Base-by-base conservation (phyloP, 129 eudicot species). In the Solidago caesia region DNA sequence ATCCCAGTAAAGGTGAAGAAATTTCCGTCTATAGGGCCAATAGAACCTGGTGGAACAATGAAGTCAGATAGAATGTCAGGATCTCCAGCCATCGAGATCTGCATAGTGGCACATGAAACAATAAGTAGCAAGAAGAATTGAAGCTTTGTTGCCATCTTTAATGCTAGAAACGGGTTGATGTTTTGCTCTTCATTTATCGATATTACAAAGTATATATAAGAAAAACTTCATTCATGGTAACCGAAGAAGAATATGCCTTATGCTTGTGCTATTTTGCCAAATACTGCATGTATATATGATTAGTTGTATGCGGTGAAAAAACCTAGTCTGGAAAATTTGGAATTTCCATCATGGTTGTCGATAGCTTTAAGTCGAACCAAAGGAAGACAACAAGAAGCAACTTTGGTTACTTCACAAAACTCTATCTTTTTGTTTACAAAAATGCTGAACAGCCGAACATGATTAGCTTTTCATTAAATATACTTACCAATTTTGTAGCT, bases 1-100 rank as follows among this genome's bases (percentile, higher is more conserved):
- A 74, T 74, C 5, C 71, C 79, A 9, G 79, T 74, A 51, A 62
- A 74, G 11, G 79, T 74, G 60, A 74, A 74, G 62, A 63, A 64
- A 63, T n/a, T 74, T 63, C 64, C 71, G 16, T 48, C 71, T 14
- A 74, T 4, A 6, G 79, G 63, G 25, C 58, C 39, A n/a, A 2
- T 1, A 4, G 9, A 1, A 47, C 0, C 1, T 5, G 79, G 79
- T 47, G 79, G 79, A 12, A 26, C 44, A 3, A 74, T 39, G 63
- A 62, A 74, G 62, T 74, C 79, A 0, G 79, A 13, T 7, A 74
- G 63, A 21, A 74, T 74, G 62, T 74, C 79, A 0, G 71, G 79
- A 64, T 64, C 71, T 15, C 79, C 79, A 8, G 71, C 79, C 64
- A 47, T 9, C 4, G 68, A 21, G 21, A 60, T 59, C 43, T 72